Base-by-base conservation (phyloP, 768 basidiomycete species). In the Tricholoma furcatifolium region DNA sequence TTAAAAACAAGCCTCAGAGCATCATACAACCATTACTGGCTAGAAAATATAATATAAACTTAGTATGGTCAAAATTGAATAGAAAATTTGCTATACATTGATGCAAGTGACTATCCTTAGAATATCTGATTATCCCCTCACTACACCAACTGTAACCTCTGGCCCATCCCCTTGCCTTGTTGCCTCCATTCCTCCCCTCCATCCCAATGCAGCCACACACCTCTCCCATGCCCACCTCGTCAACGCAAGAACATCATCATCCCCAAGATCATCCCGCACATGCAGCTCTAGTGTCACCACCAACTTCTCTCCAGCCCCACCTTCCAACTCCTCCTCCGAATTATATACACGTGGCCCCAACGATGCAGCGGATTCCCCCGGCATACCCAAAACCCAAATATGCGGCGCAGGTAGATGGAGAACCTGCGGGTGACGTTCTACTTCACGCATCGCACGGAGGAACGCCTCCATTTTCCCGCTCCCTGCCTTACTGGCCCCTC, bases 401-500 rank as follows among this genome's bases (percentile, higher is more conserved):
- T 93, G 91, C 1, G 91, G 92, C 10, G 89, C 84, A 1, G 88
- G 86, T 10, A 96, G 79, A 63, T 92, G 89, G 0, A 89, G 64
- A 21, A 97, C 88, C 55, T 88, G 80, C 0, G 91, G 89, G 57
- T 96, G 92, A 2, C 86, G 78, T 64, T 94, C 91, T 56, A 95
- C 88, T 74, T 96, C 93, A 36, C 87, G 82, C 76, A 96, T 84
- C 6, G 81, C 86, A 15, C 88, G 78, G 56, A 90, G 74, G 60
- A 98, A 89, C 4, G 82, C 75, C 60, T 91, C 87, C 87, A 95
- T 93, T 53, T 86, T 81, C 0, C 81, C 83, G 21, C 78, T 78
- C 27, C 27, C 27, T 27, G 7, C 27, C 7, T 27, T 27, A 27
- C 27, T 7, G 3, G 7, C 7, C 27, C 27, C 27, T 27, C 27